Evolutionary conservation across 768 basidiomycete species (phyloP).

Genomic region (Cystoderma amianthinum): DNA sequence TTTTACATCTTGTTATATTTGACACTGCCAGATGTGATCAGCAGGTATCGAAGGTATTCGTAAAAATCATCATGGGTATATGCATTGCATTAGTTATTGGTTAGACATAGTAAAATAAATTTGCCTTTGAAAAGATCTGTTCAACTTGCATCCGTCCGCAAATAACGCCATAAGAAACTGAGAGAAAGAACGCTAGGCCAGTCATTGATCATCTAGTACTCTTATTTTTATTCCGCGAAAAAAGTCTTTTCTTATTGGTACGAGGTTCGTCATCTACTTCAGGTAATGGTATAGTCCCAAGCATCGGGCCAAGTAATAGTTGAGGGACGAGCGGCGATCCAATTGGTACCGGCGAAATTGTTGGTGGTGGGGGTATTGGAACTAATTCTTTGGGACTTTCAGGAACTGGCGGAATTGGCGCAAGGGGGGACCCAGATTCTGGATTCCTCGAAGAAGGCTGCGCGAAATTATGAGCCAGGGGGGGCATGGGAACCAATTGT

Average conservation of each 20-base stretch:
- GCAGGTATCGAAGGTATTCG: no score
- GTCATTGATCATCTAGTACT: no score
- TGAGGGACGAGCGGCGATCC: conserved; percentile 14
- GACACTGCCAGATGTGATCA: no score
- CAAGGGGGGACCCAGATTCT: background rate
- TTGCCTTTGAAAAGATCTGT: no score
- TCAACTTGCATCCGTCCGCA: no score
- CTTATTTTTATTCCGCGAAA: no score
- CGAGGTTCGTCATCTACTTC: conserved; percentile 7
- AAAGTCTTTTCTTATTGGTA: background rate
- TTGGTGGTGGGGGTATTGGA: background rate
- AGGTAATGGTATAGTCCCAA: conserved; percentile 15
- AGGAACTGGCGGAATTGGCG: background rate
- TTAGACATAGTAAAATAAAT: no score
- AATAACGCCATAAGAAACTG: no score
- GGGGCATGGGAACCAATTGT: background rate
- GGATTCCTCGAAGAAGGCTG: conserved; percentile 9
- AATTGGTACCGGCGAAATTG: conserved; percentile 6
- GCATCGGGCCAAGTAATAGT: conserved; percentile 13
- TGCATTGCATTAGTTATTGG: no score
- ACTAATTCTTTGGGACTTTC: background rate
- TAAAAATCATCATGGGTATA: no score
- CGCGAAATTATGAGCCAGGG: background rate
- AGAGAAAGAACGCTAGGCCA: no score
- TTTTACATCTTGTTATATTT: no score